phyloP scores from a whole-genome alignment of 2,329 filamentous ascomycete species.

The Cucurbitaria berberidis region DNA sequence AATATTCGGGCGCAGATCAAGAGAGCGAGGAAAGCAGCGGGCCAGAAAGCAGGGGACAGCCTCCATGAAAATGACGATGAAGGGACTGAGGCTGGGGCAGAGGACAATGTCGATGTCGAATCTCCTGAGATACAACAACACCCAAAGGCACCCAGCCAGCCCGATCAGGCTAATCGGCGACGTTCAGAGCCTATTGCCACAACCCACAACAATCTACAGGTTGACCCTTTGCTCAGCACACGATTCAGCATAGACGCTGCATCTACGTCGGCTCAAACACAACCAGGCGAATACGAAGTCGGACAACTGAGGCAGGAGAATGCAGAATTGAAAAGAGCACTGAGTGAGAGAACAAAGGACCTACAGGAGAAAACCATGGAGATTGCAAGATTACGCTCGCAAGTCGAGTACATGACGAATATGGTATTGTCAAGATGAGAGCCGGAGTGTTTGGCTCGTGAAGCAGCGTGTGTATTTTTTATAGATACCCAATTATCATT shows the following conservation, averaged over 20 bases:
- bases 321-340: constrained; percentile 23
- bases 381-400: constrained; percentile 32
- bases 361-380: constrained; percentile 34
- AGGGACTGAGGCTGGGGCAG: not conserved
- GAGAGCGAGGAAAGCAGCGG: constrained; percentile 37
- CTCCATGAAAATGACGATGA: constrained; percentile 10
- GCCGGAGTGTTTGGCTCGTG: not conserved
- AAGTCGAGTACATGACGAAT: constrained; percentile 36
- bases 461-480: not conserved
- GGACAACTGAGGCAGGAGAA: constrained; percentile 33
- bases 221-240: constrained; percentile 31
- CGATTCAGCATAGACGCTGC: constrained; percentile 22
- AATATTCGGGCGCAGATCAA: constrained; percentile 46
- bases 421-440: constrained; percentile 11
- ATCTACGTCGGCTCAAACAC: constrained; percentile 13
- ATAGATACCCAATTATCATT: not conserved
- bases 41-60: constrained; percentile 32
- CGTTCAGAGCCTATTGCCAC: not conserved
- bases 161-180: not conserved
- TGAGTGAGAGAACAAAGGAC: constrained; percentile 31
- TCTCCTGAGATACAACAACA: not conserved
- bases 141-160: not conserved
- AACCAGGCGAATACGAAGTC: constrained; percentile 14
- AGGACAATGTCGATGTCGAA: not conserved
- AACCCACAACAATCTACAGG: not conserved